Base-by-base conservation (phyloP, 257 asterid species). In the Voacanga thouarsii region DNA sequence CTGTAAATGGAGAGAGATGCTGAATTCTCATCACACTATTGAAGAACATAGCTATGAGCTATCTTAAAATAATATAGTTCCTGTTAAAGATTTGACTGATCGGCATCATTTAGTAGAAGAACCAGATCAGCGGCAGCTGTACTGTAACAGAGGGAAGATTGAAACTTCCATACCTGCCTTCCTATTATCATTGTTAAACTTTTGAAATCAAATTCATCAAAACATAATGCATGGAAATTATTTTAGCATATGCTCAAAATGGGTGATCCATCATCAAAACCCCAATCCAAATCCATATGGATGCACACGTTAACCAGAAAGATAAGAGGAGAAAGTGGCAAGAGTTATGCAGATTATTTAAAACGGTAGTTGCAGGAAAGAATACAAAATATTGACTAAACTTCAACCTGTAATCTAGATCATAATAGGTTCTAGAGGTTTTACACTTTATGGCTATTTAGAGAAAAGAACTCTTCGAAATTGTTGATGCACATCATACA, bases 1-100 rank as follows among this genome's bases (percentile, higher is more conserved):
- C 99, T 96, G 94, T 82, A 85, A 82, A 59, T 72, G 82, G 79
- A 71, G 61, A 86, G 75, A 72, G 49, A 50, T 33, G 59, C 61
- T 65, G 74, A 39, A 55, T 57, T 72, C 45, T 30, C 2, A 24
- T 33, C 37, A 33, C 37, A 33, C 37, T 33, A 33, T 33, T 33
- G 37, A 33, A 33, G 37, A 33, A 33, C 2, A 33, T 33, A 33
- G 37, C 37, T 33, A 33, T 33, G 37, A 33, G 37, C 37, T 33
- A 33, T 33, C 37, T 33, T 33, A 33, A 33, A 33, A 3, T 10
- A 55, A 21, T 55, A 55, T 55, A 55, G 4, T 55, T 55, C 26
- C 3, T 55, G 26, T 19, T 5, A 55, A 55, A 55, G 1, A 55
- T 53, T 21, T 55, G 4, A 18, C 11, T 11, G 3, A 6, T 61